Base-by-base conservation (phyloP, 2,329 filamentous ascomycete genomes). In the Fonsecaea pedrosoi region DNA sequence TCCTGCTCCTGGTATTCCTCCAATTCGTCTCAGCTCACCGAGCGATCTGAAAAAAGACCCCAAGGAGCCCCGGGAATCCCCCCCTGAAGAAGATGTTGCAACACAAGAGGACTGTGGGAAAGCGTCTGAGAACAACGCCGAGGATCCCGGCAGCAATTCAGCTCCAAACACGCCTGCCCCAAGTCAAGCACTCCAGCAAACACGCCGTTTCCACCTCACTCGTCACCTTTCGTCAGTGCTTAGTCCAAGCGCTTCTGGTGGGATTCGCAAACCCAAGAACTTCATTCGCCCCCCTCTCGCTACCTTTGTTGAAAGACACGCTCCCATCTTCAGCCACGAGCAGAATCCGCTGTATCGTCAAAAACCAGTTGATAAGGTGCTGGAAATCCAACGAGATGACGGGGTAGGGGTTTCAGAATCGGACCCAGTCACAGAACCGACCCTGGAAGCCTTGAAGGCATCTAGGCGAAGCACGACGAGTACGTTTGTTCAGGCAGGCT, bases 11-110 rank as follows among this genome's bases (percentile, higher is more conserved):
- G 75, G 73, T 25, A 75, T 82, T n/a, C 80, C 81, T 8, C 48
- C 74, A 57, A 78, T 82, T 15, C 75, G 80, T 54, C 74, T 78
- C 45, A 81, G 79, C 2, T 78, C 78, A 4, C 80, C 80, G 2
- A 79, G 79, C 5, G 79, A 78, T 6, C 78, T 80, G 64, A 71
- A 80, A 40, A 75, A 76, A 54, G 78, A 80, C 18, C 57, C 60
- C 38, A 60, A 57, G 10, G 69, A 50, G 38, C 48, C 71, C 45
- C 71, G 60, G 60, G 64, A 34, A 12, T 38, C 66, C 40, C 21
- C 53, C 35, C 18, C 57, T 30, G 60, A 45, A 34, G 58, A 62
- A 37, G 38, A 10, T 10, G 53, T 66, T 12, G 18, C 66, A 54
- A 34, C 53, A 3, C 37, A 37, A 18, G 32, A 60, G 45, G 50